A percentile compares a stretch with the other conserved stretches of the same genome.
phyloP scores from a whole-genome alignment of 2,329 filamentous ascomycete species.

The Massarina eburnea region DNA sequence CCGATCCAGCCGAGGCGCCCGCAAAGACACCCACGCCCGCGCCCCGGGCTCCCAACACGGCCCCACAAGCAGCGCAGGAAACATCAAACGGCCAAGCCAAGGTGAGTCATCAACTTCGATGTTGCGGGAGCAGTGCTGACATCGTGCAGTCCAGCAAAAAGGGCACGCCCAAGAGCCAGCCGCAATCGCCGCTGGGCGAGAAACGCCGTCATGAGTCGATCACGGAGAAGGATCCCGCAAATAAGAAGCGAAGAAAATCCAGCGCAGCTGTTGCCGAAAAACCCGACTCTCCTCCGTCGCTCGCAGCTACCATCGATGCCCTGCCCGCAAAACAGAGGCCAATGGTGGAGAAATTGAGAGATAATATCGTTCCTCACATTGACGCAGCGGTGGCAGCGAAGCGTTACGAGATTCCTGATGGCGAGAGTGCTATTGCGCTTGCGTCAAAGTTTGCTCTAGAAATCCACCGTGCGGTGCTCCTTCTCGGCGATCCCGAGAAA shows the following conservation, averaged over 20 bases:
- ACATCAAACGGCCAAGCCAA: conserved; percentile 29
- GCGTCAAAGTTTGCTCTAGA: conserved; percentile 73
- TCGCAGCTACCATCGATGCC: conserved; percentile 22
- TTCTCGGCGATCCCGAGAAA: conserved; percentile 53
- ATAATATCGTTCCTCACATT: conserved; percentile 68
- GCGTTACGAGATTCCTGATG: conserved; percentile 63
- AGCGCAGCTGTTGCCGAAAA: conserved; percentile 31
- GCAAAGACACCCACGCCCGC: conserved; percentile 7
- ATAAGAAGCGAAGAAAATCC: conserved; percentile 42
- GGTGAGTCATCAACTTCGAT: conserved; percentile 10
- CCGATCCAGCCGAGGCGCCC: conserved; percentile 15
- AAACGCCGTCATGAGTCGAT: conserved; percentile 39
- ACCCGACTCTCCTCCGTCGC: not conserved
- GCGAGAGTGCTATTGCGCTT: conserved; percentile 63
- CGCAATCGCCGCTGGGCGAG: conserved; percentile 39
- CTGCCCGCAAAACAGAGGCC: conserved; percentile 68
- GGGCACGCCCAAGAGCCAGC: conserved; percentile 28
- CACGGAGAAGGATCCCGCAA: conserved; percentile 34
- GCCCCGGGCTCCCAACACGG: conserved; percentile 3
- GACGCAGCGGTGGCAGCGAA: conserved; percentile 65
- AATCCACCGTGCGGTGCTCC: conserved; percentile 71
- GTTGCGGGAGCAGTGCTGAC: conserved; percentile 5
- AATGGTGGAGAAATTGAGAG: conserved; percentile 70
- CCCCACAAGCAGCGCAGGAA: conserved; percentile 14
- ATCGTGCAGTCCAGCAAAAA: conserved; percentile 18